phyloP scores from a whole-genome alignment of 2,329 filamentous ascomycete genomes.

The Xylariaceae sp. region DNA sequence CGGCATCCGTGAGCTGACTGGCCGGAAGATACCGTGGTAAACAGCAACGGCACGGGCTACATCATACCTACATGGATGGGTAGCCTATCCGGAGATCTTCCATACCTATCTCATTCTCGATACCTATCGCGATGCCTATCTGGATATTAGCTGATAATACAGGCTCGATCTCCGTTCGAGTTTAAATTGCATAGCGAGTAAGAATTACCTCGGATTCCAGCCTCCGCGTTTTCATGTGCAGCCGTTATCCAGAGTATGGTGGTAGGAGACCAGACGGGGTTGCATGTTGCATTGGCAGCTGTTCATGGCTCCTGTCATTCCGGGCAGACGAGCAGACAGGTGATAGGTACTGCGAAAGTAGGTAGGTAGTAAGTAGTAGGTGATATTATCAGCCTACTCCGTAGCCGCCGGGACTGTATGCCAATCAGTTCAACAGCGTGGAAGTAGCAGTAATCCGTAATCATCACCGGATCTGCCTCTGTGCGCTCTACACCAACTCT shows the following conservation, averaged over 20 bases:
- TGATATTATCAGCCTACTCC: background rate
- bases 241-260: background rate
- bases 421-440: background rate
- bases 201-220: constrained; percentile 16
- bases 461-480: background rate
- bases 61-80: background rate
- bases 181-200: constrained; percentile 5
- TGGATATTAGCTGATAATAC: background rate
- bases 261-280: background rate
- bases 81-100: background rate
- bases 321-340: background rate
- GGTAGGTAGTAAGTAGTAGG: background rate
- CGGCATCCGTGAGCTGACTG: constrained; percentile 14
- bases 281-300: background rate
- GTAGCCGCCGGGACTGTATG: background rate
- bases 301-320: background rate
- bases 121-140: background rate
- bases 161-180: background rate
- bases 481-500: background rate
- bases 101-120: background rate
- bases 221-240: constrained; percentile 9
- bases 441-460: too few relatives aligned
- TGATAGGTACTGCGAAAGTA: background rate
- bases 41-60: constrained; percentile 9
- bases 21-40: constrained; percentile 14